Percentiles rank a stretch among this genome's conserved stretches.
Evolutionary conservation across 2,329 filamentous ascomycete genomes (phyloP).

Genomic region (Penicillium sp.): DNA sequence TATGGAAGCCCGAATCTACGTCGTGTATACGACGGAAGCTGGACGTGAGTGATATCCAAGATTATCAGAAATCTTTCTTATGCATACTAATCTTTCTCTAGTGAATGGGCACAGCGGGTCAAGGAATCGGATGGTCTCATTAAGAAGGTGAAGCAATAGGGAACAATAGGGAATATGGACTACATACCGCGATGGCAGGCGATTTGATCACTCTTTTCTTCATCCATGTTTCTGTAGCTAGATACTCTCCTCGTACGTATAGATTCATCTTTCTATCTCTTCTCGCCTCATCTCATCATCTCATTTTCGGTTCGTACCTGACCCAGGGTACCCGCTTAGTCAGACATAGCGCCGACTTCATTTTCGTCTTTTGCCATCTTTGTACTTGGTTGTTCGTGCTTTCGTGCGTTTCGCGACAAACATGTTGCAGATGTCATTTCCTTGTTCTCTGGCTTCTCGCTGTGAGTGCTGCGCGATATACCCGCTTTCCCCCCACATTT

Average conservation of each 20-base stretch:
- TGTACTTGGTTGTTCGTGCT: not conserved
- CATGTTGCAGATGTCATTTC: constrained; percentile 30
- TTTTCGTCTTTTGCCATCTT: not conserved
- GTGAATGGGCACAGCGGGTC: constrained; percentile 51
- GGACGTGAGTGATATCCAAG: constrained; percentile 68
- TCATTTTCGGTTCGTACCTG: not conserved
- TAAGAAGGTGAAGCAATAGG: constrained; percentile 31
- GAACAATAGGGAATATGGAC: constrained; percentile 5
- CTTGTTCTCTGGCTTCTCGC: constrained; percentile 23
- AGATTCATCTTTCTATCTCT: not conserved
- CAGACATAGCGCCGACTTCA: constrained; percentile 1
- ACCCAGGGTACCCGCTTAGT: constrained; percentile 11
- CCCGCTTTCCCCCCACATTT: constrained; percentile 28
- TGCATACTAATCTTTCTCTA: constrained; percentile 15
- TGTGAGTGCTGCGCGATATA: constrained; percentile 24
- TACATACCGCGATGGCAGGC: not conserved
- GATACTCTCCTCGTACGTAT: not conserved
- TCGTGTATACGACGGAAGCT: constrained; percentile 90
- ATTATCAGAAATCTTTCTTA: not conserved
- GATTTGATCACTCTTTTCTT: not conserved
- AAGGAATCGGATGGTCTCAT: constrained; percentile 46
- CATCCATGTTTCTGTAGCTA: not conserved
- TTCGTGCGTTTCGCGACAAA: constrained; percentile 19
- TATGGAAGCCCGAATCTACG: constrained; percentile 64
- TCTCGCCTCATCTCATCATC: not conserved